A percentile compares a stretch with the other conserved stretches of the same genome.
Conservation (phyloP, 2,329 filamentous ascomycete species). For the Knoxdaviesia capensis region DNA sequence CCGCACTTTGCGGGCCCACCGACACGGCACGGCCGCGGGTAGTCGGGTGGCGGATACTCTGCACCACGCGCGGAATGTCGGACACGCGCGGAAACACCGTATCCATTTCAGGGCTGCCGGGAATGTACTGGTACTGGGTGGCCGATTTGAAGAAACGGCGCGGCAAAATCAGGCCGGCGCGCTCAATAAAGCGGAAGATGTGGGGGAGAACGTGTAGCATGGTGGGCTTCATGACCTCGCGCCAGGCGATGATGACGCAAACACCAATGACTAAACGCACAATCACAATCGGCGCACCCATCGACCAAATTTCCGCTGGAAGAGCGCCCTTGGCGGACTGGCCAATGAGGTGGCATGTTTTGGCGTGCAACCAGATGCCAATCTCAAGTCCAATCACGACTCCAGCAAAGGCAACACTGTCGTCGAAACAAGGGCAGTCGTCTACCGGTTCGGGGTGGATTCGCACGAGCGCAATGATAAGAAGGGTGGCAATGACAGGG, state of each 20-base stretch:
- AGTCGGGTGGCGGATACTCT: slow-evolving; percentile 57
- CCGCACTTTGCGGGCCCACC: slow-evolving; percentile 83
- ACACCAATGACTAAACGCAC: slow-evolving; percentile 62
- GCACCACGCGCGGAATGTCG: slow-evolving; percentile 65
- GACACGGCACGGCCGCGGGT: slow-evolving; percentile 61
- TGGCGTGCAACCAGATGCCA: slow-evolving; percentile 65
- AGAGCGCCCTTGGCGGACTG: slow-evolving; percentile 24
- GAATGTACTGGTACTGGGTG: slow-evolving; percentile 76
- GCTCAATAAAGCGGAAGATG: slow-evolving; percentile 70
- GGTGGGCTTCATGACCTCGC: slow-evolving; percentile 70
- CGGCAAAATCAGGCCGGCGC: slow-evolving; percentile 58
- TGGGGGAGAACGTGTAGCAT: slow-evolving; percentile 64
- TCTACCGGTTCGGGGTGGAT: slow-evolving; percentile 92
- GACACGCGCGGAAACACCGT: slow-evolving; percentile 82
- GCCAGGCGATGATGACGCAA: slow-evolving; percentile 70
- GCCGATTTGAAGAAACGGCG: slow-evolving; percentile 82
- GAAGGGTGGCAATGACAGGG: slow-evolving; percentile 39
- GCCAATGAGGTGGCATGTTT: slow-evolving; percentile 26
- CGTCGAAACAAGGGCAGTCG: slow-evolving; percentile 92
- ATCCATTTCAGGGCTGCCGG: slow-evolving; percentile 44
- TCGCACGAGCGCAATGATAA: slow-evolving; percentile 58
- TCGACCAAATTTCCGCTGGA: slow-evolving; percentile 41
- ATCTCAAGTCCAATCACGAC: slow-evolving; percentile 71
- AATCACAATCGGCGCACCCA: slow-evolving; percentile 45
- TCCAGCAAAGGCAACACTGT: slow-evolving; percentile 82